Evolutionary conservation across 768 basidiomycete genomes (phyloP).

Genomic region (Calocybe indica): DNA sequence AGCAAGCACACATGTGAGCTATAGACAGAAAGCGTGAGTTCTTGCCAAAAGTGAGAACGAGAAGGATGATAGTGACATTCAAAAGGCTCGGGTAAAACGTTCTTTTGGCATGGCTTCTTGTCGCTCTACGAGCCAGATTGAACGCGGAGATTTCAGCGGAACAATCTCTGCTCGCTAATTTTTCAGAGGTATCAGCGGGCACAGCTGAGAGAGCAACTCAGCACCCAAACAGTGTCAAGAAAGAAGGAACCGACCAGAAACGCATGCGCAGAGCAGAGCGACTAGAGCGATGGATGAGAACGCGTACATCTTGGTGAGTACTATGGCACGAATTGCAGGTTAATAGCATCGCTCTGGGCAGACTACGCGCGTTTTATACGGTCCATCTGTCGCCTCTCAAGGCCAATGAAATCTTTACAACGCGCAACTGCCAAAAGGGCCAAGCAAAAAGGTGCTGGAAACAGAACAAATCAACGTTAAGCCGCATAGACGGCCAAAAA

Average conservation of each 20-base stretch:
- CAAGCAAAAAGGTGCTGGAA: no score
- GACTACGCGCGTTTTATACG: not conserved
- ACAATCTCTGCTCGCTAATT: conserved; percentile 6
- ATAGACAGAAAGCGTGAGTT: not conserved
- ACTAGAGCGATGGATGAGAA: conserved; percentile 9
- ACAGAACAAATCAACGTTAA: no score
- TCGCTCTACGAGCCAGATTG: conserved; percentile 13
- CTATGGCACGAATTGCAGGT: not conserved
- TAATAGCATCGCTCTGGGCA: not conserved
- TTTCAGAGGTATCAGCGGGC: conserved; percentile 2
- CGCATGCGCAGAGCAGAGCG: conserved; percentile 5
- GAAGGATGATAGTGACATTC: conserved; percentile 9
- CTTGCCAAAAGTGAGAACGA: not conserved
- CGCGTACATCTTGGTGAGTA: conserved; percentile 5
- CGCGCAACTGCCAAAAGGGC: no score
- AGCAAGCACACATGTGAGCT: conserved; percentile 14
- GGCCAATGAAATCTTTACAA: no score
- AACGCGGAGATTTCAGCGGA: conserved; percentile 10
- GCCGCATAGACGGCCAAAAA: no score
- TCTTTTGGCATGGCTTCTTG: conserved; percentile 10
- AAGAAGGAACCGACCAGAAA: conserved; percentile 3
- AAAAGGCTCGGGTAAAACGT: conserved; percentile 6
- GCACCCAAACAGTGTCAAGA: no score
- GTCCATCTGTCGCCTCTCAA: no score
- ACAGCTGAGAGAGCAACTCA: not conserved